Evolutionary conservation across 805 yeast genomes (phyloP), one percentile per base, ranked within the genome.

Genomic region (Diddensiella transvaalensis): DNA sequence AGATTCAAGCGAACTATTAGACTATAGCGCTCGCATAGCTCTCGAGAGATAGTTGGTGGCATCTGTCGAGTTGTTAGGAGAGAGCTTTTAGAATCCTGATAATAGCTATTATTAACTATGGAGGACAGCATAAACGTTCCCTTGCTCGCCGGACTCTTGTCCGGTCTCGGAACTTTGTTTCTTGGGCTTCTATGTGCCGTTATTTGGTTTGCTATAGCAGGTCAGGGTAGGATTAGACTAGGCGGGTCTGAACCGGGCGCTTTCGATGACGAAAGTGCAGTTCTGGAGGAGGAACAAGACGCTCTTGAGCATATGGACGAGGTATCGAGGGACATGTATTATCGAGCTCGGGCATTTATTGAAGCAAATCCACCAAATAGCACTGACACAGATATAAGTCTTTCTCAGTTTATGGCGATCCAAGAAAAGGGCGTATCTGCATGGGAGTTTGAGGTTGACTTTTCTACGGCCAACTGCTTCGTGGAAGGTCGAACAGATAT

Each of bases 391-490:
- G 70, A 75, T 46, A 67, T 69, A 50, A 61, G 68, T 10, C 67
- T 84, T 33, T 75, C 85, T 23, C 90, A 85, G 64, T 74, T 73
- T 52, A 67, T 83, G 63, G 63, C 74, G 18, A 86, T 87, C 22
- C 95, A 88, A 56, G 95, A 88, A 54, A 89, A 87, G 62, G 96
- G 96, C 2, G 83, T 90, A 1, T 68, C 75, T 13, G 98, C 97
- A 1, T 90, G 95, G 87, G 95, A 90, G 58, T 91, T 93, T 61
- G 72, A 70, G 50, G 70, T 64, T 24, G 71, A 70, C 44, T 58
- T 64, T 33, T 64, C 78, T 77, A 52, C 76, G 73, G 66, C 80
- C 73, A 59, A 79, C 75, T 54, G 74, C 79, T 46, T 78, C 33
- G 85, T 91, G 3, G 75, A 79, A 35, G 85, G 85, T 61, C 82